Evolutionary conservation across 2,329 filamentous ascomycete genomes (phyloP), one percentile per base, ranked within the genome.

Genomic region (Penicillium expansum): DNA sequence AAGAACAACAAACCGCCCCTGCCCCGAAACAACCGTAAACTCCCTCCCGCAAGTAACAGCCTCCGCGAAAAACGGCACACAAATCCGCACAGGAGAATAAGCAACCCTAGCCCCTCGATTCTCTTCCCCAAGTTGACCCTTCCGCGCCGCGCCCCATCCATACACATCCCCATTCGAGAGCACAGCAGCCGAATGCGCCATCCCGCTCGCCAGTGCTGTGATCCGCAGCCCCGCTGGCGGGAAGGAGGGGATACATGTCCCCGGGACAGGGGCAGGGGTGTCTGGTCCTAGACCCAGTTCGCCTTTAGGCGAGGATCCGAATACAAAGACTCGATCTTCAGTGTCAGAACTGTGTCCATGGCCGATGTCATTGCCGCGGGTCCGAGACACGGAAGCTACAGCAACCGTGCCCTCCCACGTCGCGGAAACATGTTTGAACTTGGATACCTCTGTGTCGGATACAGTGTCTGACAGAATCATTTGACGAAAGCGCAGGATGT

Each of bases 131-230:
- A 96, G 76, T 71, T 99, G 93, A 0, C 90, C 90, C 69, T 96
- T 94, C 24, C 91, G 83, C 14, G 89, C 88, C 66, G 86, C 90
- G 0, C 94, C 94, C 93, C 93, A 97, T 2, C 91, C 92, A 70
- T 89, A 96, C 1, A 87, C 86, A 16, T 89, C 82, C 0, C 92
- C 93, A 69, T 89, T 88, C 42, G 82, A 83, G 4, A 96, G 75
- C 0, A 97, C 83, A 1, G 79, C 85, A 16, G 95, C 83, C 0
- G 86, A 85, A 69, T 99, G 94, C 22, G 85, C 86, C 79, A 96
- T 89, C 32, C 89, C 86, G 11, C 90, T 88, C 2, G 87, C 79
- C 27, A 97, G 69, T 56, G 88, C 83, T 1, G 83, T 74, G 4
- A 96, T 72, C n/a, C 78, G 74, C 0, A 81, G 81, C 0, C 76